Evolutionary conservation across 805 yeast genomes (phyloP).

Genomic region (Scheffersomyces lignosus): DNA sequence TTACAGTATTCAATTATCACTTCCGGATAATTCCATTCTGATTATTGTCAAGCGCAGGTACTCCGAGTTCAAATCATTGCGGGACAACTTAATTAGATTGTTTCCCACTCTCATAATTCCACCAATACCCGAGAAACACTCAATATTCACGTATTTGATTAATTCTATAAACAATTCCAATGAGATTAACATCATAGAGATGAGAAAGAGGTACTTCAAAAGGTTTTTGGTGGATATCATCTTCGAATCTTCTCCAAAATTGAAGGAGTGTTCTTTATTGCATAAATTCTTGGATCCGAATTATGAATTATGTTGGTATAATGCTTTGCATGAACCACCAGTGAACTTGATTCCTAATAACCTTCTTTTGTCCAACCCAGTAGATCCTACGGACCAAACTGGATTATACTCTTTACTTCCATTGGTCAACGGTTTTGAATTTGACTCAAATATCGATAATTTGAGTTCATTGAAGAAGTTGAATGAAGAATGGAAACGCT

Average conservation of each 20-base stretch:
- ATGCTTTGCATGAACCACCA: constrained; percentile 49
- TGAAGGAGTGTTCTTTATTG: constrained; percentile 38
- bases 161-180: constrained; percentile 39
- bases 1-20: constrained; percentile 32
- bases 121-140: constrained; percentile 48
- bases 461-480: constrained; percentile 31
- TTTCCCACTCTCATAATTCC: constrained; percentile 43
- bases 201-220: constrained; percentile 47
- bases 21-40: constrained; percentile 8
- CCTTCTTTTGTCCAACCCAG: constrained; percentile 49
- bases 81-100: constrained; percentile 37
- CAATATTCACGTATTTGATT: constrained; percentile 43
- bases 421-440: constrained; percentile 38
- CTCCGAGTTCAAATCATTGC: constrained; percentile 43
- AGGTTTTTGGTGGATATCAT: constrained; percentile 44
- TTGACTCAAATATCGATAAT: constrained; percentile 28
- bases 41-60: constrained; percentile 43
- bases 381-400: constrained; percentile 52
- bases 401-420: constrained; percentile 54
- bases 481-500: constrained; percentile 34
- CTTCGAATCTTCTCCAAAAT: constrained; percentile 24
- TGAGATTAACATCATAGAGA: constrained; percentile 43
- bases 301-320: constrained; percentile 51
- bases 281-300: constrained; percentile 52
- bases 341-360: constrained; percentile 47